These are phyloP conservation scores for Lepidopterella palustris DNA, from an alignment of 495 filamentous ascomycete species.

Conservation along the genomic window DNA sequence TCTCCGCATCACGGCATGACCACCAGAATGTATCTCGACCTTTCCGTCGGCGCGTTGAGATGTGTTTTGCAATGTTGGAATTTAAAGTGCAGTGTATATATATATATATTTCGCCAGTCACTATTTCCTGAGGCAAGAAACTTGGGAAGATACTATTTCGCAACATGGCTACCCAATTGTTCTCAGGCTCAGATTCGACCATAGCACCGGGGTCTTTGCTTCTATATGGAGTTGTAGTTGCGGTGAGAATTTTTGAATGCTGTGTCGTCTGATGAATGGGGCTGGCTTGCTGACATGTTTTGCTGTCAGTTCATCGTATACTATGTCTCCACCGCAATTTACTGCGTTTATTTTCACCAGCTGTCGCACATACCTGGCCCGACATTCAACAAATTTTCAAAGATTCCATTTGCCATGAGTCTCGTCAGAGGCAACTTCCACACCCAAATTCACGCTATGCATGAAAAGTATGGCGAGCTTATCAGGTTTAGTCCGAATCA, in stretches of 20 bases:
- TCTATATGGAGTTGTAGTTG: background rate
- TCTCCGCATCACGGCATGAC: too few species aligned
- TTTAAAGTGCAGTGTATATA: too few species aligned
- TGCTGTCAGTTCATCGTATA: background rate
- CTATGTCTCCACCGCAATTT: constrained; percentile 7
- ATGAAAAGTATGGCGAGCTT: constrained; percentile 40
- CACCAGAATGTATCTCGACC: too few species aligned
- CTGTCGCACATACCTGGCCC: constrained; percentile 34
- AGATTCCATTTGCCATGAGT: constrained; percentile 4
- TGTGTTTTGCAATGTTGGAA: too few species aligned
- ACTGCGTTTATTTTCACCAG: constrained; percentile 35
- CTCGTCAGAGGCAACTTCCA: background rate
- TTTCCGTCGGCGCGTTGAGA: too few species aligned
- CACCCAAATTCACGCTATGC: constrained; percentile 24
- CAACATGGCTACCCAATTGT: background rate
- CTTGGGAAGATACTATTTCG: background rate
- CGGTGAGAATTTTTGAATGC: background rate
- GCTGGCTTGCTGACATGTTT: background rate
- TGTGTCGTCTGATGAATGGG: background rate
- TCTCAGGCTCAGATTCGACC: background rate
- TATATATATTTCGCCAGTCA: too few species aligned
- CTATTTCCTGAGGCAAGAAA: background rate
- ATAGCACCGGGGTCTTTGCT: background rate
- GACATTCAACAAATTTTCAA: constrained; percentile 20
- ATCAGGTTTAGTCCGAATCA: constrained; percentile 52